Evolutionary conservation across 352 stramenopile species (phyloP), one percentile per base, ranked within the genome.

Genomic region (Globisporangium splendens): DNA sequence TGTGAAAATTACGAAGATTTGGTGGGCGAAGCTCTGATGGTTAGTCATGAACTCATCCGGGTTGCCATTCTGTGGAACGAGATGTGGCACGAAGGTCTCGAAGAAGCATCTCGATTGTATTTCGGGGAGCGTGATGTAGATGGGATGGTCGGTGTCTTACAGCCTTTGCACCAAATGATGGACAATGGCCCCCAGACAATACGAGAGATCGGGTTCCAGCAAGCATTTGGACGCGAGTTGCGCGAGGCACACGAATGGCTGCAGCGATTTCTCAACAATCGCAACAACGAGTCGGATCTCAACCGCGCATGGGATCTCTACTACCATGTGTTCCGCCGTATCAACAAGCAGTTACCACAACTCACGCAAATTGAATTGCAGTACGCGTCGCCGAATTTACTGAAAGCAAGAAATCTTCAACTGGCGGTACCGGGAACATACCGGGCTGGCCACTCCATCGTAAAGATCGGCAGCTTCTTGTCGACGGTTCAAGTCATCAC

Each of bases 21-120:
- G 24, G 96, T 99, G 6, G 93, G 99, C 50, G 95, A 99, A 63
- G 82, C 79, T 12, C 59, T 93, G 55, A 69, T 95, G 12, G 97
- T 99, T n/a, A 98, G 90, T 50, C 88, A 89, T 1, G 97, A 99
- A 65, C 81, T 99, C 6, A 99, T 99, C 59, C 89, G 96, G 14
- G 96, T 99, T 12, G 96, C 97, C 20, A 99, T 99, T 64, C 71
- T 99, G 47, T 99, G 97, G 97, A 84, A 99, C 58, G 98, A 99
- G 68, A 90, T 97, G 66, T 99, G 98, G 98, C 96, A 99, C 55
- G 94, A 98, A 75, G 96, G 91, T 0, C 79, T 99, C 1, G 97
- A 99, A 64, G 94, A 99, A 70, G 97, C 98, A 7, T 98, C 89
- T 28, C 78, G 95, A 5, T 66, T 98, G 46, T 96, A 99, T 73